phyloP scores from a whole-genome alignment of 306 rosid genomes.

The Oxytropis ochrocephala region DNA sequence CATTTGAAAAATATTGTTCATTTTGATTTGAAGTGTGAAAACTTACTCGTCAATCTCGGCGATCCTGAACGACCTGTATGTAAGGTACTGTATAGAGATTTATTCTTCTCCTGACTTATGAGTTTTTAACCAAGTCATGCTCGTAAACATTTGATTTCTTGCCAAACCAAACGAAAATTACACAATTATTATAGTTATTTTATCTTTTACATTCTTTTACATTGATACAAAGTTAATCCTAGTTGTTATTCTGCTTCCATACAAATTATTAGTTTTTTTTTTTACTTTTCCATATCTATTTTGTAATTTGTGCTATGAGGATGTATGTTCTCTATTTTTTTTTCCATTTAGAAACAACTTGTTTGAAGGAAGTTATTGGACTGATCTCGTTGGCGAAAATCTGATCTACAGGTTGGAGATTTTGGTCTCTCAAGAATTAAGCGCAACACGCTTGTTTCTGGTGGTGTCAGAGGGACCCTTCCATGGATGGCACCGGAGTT shows the following conservation, averaged over 20 bases:
- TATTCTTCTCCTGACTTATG: neutral
- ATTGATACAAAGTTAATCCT: neutral
- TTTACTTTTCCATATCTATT: neutral
- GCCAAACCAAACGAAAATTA: neutral
- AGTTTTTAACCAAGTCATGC: neutral
- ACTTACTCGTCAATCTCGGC: conserved; percentile 86
- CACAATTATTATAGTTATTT: neutral
- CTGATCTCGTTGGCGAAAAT: conserved; percentile 14
- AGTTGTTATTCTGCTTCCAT: neutral
- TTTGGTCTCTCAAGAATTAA: conserved; percentile 90
- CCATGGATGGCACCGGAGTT: conserved; percentile 99
- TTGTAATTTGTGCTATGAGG: neutral
- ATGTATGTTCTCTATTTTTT: neutral
- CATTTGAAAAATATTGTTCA: conserved; percentile 88
- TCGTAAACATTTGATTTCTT: neutral
- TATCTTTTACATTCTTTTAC: neutral
- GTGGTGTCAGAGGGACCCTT: conserved; percentile 96
- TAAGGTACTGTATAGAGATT: conserved; percentile 51
- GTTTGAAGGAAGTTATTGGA: neutral
- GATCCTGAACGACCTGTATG: conserved; percentile 88
- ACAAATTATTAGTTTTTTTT: neutral
- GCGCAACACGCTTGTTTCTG: conserved; percentile 81
- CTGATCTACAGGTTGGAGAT: conserved; percentile 69
- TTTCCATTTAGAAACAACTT: neutral
- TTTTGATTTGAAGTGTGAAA: conserved; percentile 94